phyloP scores from a whole-genome alignment of 78 protist genomes.

The Dictyostelium purpureum region DNA sequence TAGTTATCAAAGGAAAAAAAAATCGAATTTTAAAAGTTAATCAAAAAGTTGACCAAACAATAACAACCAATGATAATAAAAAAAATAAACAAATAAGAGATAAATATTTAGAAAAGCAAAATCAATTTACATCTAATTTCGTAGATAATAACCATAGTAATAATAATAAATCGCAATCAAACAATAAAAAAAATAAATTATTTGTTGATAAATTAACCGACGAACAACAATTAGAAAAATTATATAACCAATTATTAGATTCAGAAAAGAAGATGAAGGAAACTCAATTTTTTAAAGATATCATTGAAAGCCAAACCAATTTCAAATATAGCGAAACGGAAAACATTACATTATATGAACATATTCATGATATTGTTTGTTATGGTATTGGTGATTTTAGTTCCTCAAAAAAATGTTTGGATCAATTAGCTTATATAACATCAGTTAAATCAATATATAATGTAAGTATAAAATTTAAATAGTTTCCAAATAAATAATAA shows the following conservation, averaged over 20 bases:
- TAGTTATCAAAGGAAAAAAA: slow-evolving; percentile 54
- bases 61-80: slow-evolving; percentile 20
- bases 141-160: background rate
- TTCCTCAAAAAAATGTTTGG: slow-evolving; percentile 46
- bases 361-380: slow-evolving; percentile 40
- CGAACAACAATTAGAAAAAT: slow-evolving; percentile 22
- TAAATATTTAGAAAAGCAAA: slow-evolving; percentile 26
- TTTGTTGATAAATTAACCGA: background rate
- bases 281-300: slow-evolving; percentile 51
- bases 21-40: slow-evolving; percentile 12
- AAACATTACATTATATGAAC: background rate
- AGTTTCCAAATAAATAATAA: background rate
- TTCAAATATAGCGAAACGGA: background rate
- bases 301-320: background rate
- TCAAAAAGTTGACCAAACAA: background rate
- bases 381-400: slow-evolving; percentile 58
- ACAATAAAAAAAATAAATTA: slow-evolving; percentile 6
- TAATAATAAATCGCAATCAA: background rate
- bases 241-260: background rate
- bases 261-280: slow-evolving; percentile 5
- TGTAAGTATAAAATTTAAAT: background rate
- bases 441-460: background rate
- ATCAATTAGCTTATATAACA: slow-evolving; percentile 32
- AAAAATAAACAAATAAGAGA: slow-evolving; percentile 34
- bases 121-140: background rate